These are phyloP conservation scores for Backusella liffmaniae DNA, from an alignment of 192 early-diverging fungal genomes.

Conservation along the genomic window DNA sequence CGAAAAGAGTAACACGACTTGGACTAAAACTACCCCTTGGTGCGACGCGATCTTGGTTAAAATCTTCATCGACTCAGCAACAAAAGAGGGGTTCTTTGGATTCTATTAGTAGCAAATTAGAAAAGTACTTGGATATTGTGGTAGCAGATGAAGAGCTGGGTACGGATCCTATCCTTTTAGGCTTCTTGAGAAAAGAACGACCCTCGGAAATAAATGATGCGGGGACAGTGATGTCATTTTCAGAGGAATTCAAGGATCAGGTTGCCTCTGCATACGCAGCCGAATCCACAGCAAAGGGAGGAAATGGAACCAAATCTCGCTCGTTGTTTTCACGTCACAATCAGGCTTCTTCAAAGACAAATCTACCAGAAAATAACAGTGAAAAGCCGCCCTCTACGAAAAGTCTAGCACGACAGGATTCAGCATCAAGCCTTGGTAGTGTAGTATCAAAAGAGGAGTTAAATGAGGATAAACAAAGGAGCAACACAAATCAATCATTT, in stretches of 20 bases:
- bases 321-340: slow-evolving; percentile 11
- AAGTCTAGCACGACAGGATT: not conserved
- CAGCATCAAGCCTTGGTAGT: not conserved
- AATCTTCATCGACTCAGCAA: not conserved
- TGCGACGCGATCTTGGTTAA: slow-evolving; percentile 20
- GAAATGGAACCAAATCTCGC: not conserved
- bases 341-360: not conserved
- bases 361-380: not conserved
- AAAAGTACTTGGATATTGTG: slow-evolving; percentile 25
- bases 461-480: not conserved
- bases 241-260: not conserved
- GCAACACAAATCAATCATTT: not conserved
- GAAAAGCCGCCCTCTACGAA: not conserved
- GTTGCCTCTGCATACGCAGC: not conserved
- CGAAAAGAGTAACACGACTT: slow-evolving; percentile 20
- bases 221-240: not conserved
- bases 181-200: slow-evolving; percentile 31
- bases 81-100: not conserved
- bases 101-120: not conserved
- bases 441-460: not conserved
- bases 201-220: slow-evolving; percentile 7
- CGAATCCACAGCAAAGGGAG: not conserved
- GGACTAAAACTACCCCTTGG: slow-evolving; percentile 22
- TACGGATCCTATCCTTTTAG: slow-evolving; percentile 13
- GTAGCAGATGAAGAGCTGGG: slow-evolving; percentile 27